Percentiles rank a stretch among this genome's conserved stretches.
Conservation (phyloP, 805 yeast species). For the Dipodascus albidus region DNA sequence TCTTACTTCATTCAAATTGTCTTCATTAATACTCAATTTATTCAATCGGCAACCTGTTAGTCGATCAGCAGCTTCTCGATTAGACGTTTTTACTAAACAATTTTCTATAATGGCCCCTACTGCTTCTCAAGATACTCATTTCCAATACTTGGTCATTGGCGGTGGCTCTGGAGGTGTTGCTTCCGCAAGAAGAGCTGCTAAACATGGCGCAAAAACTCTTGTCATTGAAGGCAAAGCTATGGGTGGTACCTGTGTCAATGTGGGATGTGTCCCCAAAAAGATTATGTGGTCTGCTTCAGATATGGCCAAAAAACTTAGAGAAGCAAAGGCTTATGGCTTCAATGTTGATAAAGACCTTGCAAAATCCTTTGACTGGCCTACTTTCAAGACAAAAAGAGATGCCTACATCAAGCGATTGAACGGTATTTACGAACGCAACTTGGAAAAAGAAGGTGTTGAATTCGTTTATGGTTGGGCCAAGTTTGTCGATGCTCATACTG, state of each 20-base stretch:
- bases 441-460: constrained; percentile 83
- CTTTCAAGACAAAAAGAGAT: constrained; percentile 78
- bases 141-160: constrained; percentile 89
- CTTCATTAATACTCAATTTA: not conserved
- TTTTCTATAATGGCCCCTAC: constrained; percentile 42
- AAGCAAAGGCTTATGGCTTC: constrained; percentile 79
- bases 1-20: not conserved
- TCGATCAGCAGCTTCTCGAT: not conserved
- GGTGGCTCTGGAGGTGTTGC: constrained; percentile 99
- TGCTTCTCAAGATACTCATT: constrained; percentile 33
- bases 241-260: constrained; percentile 99
- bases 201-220: constrained; percentile 77
- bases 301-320: constrained; percentile 60
- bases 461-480: constrained; percentile 77
- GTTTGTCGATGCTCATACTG: constrained; percentile 38
- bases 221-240: constrained; percentile 68
- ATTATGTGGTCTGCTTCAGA: constrained; percentile 98
- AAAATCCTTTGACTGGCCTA: constrained; percentile 69
- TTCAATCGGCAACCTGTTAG: not conserved
- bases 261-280: constrained; percentile 98
- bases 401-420: constrained; percentile 80
- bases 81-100: constrained; percentile 7
- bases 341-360: constrained; percentile 41
- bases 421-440: constrained; percentile 85
- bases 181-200: constrained; percentile 92